Conservation (phyloP, 192 early-diverging fungal genomes). For the Gonapodya sp. region DNA sequence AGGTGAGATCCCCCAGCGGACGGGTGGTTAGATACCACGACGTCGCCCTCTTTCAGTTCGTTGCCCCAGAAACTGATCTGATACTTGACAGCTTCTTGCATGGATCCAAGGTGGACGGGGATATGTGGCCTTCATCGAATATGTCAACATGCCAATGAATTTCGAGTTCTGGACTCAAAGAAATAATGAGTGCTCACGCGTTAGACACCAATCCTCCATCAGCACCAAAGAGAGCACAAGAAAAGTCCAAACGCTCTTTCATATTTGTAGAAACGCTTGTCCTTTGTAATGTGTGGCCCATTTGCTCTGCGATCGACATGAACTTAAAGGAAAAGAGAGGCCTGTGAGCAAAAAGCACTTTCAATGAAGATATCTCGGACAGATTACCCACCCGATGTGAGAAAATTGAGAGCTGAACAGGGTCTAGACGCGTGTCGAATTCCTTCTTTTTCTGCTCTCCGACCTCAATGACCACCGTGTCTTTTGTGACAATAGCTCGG, state of each 20-base stretch:
- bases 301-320: slow-evolving; percentile 97
- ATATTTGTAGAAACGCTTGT: slow-evolving; percentile 95
- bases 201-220: slow-evolving; percentile 15
- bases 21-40: slow-evolving; percentile 92
- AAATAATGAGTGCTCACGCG: not conserved
- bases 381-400: slow-evolving; percentile 51
- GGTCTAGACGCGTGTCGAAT: slow-evolving; percentile 58
- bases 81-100: slow-evolving; percentile 87
- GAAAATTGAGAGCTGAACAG: slow-evolving; percentile 85
- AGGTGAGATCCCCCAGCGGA: slow-evolving; percentile 89
- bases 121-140: slow-evolving; percentile 52
- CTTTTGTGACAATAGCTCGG: slow-evolving; percentile 59
- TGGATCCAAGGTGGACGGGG: slow-evolving; percentile 85
- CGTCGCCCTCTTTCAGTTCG: slow-evolving; percentile 81
- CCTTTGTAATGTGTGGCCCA: slow-evolving; percentile 90
- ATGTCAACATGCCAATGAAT: not conserved
- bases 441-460: slow-evolving; percentile 29
- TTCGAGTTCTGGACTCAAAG: not conserved
- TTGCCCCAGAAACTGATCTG: slow-evolving; percentile 67
- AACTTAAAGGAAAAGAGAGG: slow-evolving; percentile 32
- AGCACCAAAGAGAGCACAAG: slow-evolving; percentile 80
- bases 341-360: too few species aligned
- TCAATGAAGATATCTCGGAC: too few species aligned
- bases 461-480: slow-evolving; percentile 15
- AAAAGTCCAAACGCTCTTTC: slow-evolving; percentile 96